These are phyloP conservation scores for Sodiomyces alkalinus DNA, from an alignment of 2,329 filamentous ascomycete species.

Conservation along the genomic window DNA sequence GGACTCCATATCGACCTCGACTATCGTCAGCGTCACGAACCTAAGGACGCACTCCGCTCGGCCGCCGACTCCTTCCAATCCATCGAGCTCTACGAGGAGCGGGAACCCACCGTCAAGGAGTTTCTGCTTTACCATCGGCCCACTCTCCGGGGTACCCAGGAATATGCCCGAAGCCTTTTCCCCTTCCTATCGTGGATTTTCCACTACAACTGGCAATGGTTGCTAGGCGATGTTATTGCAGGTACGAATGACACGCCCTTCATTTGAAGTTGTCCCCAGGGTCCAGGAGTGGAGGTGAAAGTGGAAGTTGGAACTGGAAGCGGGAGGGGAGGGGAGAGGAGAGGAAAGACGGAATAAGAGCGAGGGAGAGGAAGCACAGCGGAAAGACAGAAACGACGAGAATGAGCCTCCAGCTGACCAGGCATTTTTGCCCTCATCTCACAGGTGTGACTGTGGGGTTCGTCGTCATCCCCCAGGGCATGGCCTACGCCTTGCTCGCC, in stretches of 20 bases:
- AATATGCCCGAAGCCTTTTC: constrained; percentile 26
- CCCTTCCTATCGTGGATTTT: constrained; percentile 34
- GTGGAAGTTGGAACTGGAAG: too few relatives aligned
- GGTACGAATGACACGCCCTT: too few relatives aligned
- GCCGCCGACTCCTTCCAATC: constrained; percentile 11
- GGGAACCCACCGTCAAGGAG: constrained; percentile 25
- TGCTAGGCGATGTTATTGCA: constrained; percentile 8
- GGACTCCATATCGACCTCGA: constrained; percentile 16
- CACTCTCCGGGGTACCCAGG: constrained; percentile 12
- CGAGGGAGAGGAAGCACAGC: too few relatives aligned
- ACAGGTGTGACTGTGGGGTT: constrained; percentile 51
- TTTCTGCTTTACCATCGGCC: constrained; percentile 23
- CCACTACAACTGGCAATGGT: constrained; percentile 12
- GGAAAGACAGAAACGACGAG: too few relatives aligned
- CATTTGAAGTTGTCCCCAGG: too few relatives aligned
- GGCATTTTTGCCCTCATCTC: too few relatives aligned
- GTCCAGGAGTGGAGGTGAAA: too few relatives aligned
- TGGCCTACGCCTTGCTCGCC: constrained; percentile 66
- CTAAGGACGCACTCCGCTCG: constrained; percentile 12
- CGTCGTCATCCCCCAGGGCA: constrained; percentile 65
- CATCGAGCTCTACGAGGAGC: constrained; percentile 13
- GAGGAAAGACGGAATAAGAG: background rate
- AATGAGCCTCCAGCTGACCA: too few relatives aligned
- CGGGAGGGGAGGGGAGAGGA: too few relatives aligned
- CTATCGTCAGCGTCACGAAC: constrained; percentile 12